Conservation (phyloP, 1,284 basidiomycete genomes). For the Megacollybia platyphylla region DNA sequence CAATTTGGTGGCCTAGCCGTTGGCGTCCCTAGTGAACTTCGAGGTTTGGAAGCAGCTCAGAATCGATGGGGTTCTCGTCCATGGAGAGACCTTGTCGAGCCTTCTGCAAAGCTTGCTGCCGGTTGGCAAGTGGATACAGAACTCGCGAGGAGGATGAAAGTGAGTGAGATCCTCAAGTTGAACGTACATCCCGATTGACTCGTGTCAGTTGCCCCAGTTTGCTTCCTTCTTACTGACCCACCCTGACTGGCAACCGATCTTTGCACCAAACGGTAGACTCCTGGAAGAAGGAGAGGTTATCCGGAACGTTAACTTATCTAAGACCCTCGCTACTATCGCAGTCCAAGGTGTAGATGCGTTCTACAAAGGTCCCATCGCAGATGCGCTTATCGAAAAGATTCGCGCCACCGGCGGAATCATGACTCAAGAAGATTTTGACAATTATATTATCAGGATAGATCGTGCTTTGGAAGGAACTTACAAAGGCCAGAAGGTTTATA, state of each 20-base stretch:
- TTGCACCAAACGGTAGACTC: slow-evolving; percentile 66
- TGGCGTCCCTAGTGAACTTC: slow-evolving; percentile 79
- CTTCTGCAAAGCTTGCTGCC: slow-evolving; percentile 61
- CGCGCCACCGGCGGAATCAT: slow-evolving; percentile 68
- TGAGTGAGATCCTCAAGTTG: slow-evolving; percentile 18
- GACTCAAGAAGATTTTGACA: slow-evolving; percentile 54
- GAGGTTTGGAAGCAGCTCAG: slow-evolving; percentile 74
- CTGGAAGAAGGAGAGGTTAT: slow-evolving; percentile 69
- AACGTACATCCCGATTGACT: slow-evolving; percentile 6
- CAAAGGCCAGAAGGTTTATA: slow-evolving; percentile 70
- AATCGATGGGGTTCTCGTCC: slow-evolving; percentile 65
- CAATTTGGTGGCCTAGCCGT: slow-evolving; percentile 70
- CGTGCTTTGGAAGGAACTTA: slow-evolving; percentile 71
- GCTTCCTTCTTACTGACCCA: slow-evolving; percentile 52
- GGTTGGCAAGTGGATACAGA: slow-evolving; percentile 72
- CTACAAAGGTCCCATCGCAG: slow-evolving; percentile 69
- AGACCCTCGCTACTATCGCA: slow-evolving; percentile 55
- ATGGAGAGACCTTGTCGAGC: slow-evolving; percentile 70
- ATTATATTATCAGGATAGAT: slow-evolving; percentile 61
- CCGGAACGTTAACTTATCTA: slow-evolving; percentile 53
- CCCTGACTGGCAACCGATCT: slow-evolving; percentile 69
- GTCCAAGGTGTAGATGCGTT: slow-evolving; percentile 61
- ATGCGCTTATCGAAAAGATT: slow-evolving; percentile 59
- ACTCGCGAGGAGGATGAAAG: slow-evolving; percentile 60
- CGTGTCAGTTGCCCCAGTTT: slow-evolving; percentile 31